These are phyloP conservation scores for Desmodesmus armatus DNA, from an alignment of 139 green algal species.

Conservation along the genomic window DNA sequence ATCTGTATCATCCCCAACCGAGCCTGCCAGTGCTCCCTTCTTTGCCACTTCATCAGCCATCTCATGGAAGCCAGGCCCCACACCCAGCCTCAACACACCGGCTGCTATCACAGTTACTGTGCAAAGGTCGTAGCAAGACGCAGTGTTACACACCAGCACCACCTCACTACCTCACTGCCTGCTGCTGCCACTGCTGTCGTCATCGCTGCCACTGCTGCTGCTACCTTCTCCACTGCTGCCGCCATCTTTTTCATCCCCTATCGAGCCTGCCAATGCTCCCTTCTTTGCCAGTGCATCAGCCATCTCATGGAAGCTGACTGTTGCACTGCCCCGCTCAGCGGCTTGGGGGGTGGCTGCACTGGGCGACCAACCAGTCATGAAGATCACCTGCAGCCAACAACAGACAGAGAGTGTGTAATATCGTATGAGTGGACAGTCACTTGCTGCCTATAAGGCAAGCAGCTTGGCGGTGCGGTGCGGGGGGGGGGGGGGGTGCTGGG, in stretches of 20 bases:
- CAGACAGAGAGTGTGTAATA: neutral
- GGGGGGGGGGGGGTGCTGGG: no score
- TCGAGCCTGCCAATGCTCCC: conserved; percentile 1
- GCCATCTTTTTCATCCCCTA: neutral
- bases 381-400: conserved; percentile 78
- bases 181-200: no score
- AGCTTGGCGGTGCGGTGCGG: no score
- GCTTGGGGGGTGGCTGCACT: conserved; percentile 68
- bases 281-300: conserved; percentile 50
- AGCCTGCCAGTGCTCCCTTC: neutral
- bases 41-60: conserved; percentile 55
- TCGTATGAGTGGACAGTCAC: no score
- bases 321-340: conserved; percentile 74
- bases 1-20: neutral
- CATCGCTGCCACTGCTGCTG: neutral
- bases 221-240: neutral
- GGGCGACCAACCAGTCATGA: conserved; percentile 90
- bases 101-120: no score
- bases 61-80: conserved; percentile 80
- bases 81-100: no score
- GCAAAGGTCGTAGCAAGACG: no score
- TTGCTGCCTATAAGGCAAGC: no score
- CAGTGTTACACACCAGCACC: no score
- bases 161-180: no score
- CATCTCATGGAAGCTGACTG: conserved; percentile 76